These are phyloP conservation scores for Fusarium sp. DNA, from an alignment of 2,329 filamentous ascomycete genomes.

Conservation along the genomic window DNA sequence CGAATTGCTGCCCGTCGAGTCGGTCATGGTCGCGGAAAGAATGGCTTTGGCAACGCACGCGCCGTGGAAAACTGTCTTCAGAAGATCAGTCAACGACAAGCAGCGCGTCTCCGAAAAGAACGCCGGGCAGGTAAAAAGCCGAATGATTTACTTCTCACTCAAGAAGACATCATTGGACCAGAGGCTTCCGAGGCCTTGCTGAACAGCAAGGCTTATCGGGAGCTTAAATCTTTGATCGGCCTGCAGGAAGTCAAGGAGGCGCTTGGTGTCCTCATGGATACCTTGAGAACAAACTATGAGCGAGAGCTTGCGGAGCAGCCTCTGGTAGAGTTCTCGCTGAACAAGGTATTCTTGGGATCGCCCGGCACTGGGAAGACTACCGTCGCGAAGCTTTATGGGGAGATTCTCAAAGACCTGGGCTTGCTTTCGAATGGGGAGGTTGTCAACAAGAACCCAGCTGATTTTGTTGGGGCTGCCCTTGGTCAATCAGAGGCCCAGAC, in stretches of 20 bases:
- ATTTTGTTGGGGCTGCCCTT: constrained; percentile 74
- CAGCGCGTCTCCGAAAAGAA: constrained; percentile 63
- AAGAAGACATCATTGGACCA: constrained; percentile 78
- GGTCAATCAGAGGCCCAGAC: constrained; percentile 78
- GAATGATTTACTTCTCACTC: constrained; percentile 70
- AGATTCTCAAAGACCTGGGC: constrained; percentile 75
- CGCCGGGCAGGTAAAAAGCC: constrained; percentile 55
- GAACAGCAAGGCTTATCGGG: constrained; percentile 66
- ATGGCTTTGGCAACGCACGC: constrained; percentile 80
- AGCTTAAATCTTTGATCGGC: constrained; percentile 69
- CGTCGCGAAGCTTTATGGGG: constrained; percentile 78
- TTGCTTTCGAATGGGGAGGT: constrained; percentile 78
- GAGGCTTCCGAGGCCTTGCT: constrained; percentile 67
- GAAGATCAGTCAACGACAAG: constrained; percentile 68
- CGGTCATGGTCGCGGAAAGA: constrained; percentile 69
- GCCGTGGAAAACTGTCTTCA: constrained; percentile 72
- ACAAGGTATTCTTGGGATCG: constrained; percentile 76
- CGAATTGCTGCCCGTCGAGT: constrained; percentile 72
- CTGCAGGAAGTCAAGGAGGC: constrained; percentile 71
- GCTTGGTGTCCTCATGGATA: constrained; percentile 69
- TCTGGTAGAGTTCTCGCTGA: constrained; percentile 70
- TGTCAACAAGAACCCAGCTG: constrained; percentile 76
- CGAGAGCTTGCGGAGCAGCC: constrained; percentile 73
- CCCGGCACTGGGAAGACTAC: constrained; percentile 84
- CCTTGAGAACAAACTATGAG: constrained; percentile 71